Base-by-base conservation (phyloP, 2,329 filamentous ascomycete genomes). In the Aspergillus terreus region DNA sequence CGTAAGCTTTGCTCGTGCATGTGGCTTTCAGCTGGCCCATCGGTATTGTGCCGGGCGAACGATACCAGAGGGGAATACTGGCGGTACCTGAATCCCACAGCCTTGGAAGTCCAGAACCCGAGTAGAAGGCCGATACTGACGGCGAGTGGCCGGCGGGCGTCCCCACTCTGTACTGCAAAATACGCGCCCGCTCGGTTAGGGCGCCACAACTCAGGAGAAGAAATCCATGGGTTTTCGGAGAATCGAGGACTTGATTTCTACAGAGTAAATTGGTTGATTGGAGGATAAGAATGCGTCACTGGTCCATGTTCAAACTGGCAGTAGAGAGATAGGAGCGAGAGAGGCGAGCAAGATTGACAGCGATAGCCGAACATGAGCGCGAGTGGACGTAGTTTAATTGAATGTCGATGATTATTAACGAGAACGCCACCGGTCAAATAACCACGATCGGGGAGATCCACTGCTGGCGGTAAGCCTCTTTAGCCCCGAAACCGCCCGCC, bases 141-240 rank as follows among this genome's bases (percentile, higher is more conserved):
- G 51, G 45, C 49, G 51, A 47, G 42, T 44, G 40, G 40, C 38
- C 44, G 47, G 32, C 30, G 15, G n/a, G 15, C 6, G 27, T 12
- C 48, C 35, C 51, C 48, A 48, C 51, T 42, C 38, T 36, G 48
- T 48, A 36, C 35, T 23, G 11, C 40, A 48, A 53, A 48, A 50
- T 51, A 51, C 48, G 45, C 35, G 45, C 35, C 38, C 19, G 9
- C 30, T 36, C 14, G 42, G 35, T 17, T 38, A n/a, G 35, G 35
- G 14, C 35, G 35, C 14, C 14, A n/a, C 35, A n/a, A 15, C 15
- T 23, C 10, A 38, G 27, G 27, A 30, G 27, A 30, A 15, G 23
- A 23, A 23, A 6, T 23, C 23, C 23, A 23, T 23, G 4, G 23
- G 23, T 19, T 3, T 19, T 3, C 19, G 19, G 19, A 19, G 19